Conservation (phyloP, 2,329 filamentous ascomycete species). For the Pestalotiopsis fici region DNA sequence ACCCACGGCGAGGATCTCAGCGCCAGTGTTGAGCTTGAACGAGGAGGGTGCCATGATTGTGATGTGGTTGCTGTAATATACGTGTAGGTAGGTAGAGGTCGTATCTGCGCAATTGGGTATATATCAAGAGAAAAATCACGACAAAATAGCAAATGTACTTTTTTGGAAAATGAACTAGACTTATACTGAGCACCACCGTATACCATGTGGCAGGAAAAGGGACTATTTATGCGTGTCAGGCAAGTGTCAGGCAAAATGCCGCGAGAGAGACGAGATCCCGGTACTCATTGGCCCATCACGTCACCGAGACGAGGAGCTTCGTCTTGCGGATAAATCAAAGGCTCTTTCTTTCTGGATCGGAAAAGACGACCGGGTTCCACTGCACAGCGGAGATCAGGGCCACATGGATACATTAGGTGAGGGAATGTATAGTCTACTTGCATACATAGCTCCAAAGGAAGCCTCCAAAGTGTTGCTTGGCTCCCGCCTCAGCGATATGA, state of each 20-base stretch:
- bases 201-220: neutral
- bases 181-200: neutral
- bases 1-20: conserved; percentile 63
- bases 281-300: neutral
- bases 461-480: neutral
- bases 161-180: neutral
- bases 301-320: neutral
- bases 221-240: conserved; percentile 8
- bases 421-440: neutral
- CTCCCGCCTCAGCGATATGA: too few species aligned
- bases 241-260: conserved; percentile 1
- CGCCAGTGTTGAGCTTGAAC: conserved; percentile 67
- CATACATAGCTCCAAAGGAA: too few species aligned
- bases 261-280: neutral
- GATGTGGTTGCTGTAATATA: neutral
- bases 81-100: neutral
- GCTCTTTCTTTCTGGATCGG: neutral
- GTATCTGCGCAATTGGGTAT: neutral
- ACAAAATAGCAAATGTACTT: neutral
- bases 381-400: neutral
- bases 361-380: neutral
- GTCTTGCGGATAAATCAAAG: conserved; percentile 1
- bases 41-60: conserved; percentile 51
- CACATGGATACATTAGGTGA: neutral
- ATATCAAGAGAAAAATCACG: neutral